Base-by-base conservation (phyloP, 2,329 filamentous ascomycete species). In the Calonectria pteridis region DNA sequence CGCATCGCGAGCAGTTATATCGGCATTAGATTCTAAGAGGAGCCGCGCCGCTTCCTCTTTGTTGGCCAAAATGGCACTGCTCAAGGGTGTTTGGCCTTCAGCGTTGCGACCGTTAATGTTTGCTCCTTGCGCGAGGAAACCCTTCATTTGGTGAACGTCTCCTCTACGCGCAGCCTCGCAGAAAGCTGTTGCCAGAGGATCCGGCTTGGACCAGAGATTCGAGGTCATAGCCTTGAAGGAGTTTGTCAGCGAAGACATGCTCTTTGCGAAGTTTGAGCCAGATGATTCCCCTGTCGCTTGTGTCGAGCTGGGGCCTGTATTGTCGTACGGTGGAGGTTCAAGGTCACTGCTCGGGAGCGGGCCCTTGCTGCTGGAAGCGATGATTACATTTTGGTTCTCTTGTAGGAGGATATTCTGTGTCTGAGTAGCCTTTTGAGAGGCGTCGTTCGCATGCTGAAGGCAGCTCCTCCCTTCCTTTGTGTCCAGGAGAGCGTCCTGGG, bases 51-150 rank as follows among this genome's bases (percentile, higher is more conserved):
- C 82, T 0, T 82, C 78, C 16, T 76, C 75, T n/a, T 84, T 79
- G 49, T 84, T 78, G 0, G 78, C 78, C 0, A 81, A n/a, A 4
- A 85, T 80, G 9, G 84, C 84, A 11, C 84, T 84, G 35, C 82
- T 80, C 14, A 85, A 73, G 1, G 84, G 79, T 0, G 81, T 83
- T 37, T 84, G 80, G 1, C 84, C 81, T 7, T 84, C 75, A 2
- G 83, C 84, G 35, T 85, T 82, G n/a, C 80, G 78, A 4, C 84
- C 84, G 67, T 84, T 82, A 33, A 84, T 79, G 46, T 83, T 84
- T 43, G 82, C 83, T 9, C 84, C 84, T 58, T 85, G 81, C 3
- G 77, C 73, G 13, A 85, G 73, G 23, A 85, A 77, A 0, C 81
- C 82, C 1, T 77, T 79, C 50, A 84, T 80, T 26, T 85, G 84